Evolutionary conservation across 305 asterid species (phyloP).

Genomic region (Solanum chacoense): DNA sequence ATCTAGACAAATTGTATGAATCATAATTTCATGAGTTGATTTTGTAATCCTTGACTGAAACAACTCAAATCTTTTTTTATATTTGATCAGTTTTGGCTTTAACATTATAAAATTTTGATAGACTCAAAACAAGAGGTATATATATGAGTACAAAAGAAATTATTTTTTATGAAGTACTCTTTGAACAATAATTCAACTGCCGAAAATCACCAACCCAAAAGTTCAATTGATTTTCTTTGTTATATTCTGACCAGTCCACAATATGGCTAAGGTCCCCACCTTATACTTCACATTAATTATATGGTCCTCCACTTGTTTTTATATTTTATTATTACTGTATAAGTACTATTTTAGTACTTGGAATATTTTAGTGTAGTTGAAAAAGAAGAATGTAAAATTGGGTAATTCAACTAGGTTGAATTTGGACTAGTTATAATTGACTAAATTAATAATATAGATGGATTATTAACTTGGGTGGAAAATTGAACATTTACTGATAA

Average conservation of each 20-base stretch:
- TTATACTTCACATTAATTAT: slow-evolving; percentile 15
- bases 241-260: background rate
- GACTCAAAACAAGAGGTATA: background rate
- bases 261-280: background rate
- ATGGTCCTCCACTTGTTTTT: slow-evolving; percentile 20
- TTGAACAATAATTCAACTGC: slow-evolving; percentile 6
- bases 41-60: background rate
- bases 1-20: background rate
- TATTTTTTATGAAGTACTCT: background rate
- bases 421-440: background rate
- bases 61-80: background rate
- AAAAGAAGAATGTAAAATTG: background rate
- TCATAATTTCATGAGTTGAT: background rate
- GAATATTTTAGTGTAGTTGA: background rate
- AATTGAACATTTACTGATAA: no score
- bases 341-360: background rate
- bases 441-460: background rate
- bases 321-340: background rate
- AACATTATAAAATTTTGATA: background rate
- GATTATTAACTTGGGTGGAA: background rate
- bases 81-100: background rate
- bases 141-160: background rate
- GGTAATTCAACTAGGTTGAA: background rate
- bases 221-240: slow-evolving; percentile 7
- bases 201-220: background rate